Conservation (phyloP, 2,329 filamentous ascomycete genomes). For the Clonostachys sp. region DNA sequence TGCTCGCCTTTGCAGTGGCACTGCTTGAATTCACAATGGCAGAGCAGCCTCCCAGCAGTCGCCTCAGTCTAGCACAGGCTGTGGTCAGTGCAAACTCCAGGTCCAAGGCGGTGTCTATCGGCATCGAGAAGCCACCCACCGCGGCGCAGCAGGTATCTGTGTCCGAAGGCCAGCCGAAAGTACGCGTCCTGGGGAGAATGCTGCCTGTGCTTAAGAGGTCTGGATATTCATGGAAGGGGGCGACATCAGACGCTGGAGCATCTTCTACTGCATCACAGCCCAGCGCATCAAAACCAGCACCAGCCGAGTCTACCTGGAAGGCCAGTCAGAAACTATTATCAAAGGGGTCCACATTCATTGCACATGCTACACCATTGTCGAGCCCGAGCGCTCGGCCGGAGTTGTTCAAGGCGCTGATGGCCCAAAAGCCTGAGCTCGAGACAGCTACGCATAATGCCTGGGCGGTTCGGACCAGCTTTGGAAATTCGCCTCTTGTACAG, state of each 20-base stretch:
- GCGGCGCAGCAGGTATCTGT: slow-evolving; percentile 64
- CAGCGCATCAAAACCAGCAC: background rate
- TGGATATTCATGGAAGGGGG: slow-evolving; percentile 52
- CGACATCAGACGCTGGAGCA: background rate
- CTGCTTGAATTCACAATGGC: slow-evolving; percentile 78
- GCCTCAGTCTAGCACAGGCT: slow-evolving; percentile 77
- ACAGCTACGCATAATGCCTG: slow-evolving; percentile 56
- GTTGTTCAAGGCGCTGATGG: slow-evolving; percentile 42
- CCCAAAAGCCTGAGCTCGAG: slow-evolving; percentile 41
- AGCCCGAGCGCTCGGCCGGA: slow-evolving; percentile 34
- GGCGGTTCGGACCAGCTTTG: slow-evolving; percentile 31
- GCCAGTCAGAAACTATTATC: slow-evolving; percentile 45
- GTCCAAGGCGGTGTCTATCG: slow-evolving; percentile 70
- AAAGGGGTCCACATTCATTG: slow-evolving; percentile 53
- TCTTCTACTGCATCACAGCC: background rate
- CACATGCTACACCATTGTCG: slow-evolving; percentile 34
- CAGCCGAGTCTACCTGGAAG: slow-evolving; percentile 34
- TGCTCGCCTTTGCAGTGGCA: slow-evolving; percentile 74
- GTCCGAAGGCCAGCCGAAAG: slow-evolving; percentile 69
- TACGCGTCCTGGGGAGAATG: slow-evolving; percentile 69
- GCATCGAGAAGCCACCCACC: slow-evolving; percentile 59
- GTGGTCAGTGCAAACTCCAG: slow-evolving; percentile 79
- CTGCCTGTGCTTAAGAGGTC: slow-evolving; percentile 72
- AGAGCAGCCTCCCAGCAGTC: slow-evolving; percentile 77
- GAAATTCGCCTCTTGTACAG: slow-evolving; percentile 30